Evolutionary conservation across 1,284 basidiomycete species (phyloP), one percentile per base, ranked within the genome.

Genomic region (Cryptococcus sp.): DNA sequence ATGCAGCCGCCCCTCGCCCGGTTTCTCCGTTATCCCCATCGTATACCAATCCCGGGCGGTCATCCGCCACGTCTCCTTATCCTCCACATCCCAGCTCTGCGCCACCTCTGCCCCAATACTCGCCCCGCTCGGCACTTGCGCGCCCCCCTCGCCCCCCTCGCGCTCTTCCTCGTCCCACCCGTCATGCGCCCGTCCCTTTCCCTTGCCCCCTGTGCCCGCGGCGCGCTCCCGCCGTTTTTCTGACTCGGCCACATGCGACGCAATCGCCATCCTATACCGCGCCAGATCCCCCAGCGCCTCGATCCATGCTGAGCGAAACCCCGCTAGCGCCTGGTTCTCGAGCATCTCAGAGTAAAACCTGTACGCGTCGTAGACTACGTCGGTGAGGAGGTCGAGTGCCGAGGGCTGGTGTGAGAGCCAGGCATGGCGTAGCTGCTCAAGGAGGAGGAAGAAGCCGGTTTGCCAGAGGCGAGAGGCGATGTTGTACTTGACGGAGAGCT

Each of bases 271-370:
- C 49, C 90, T 84, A 73, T 96, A 98, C 28, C 94, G 82, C 0
- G 95, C 93, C 36, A 99, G 82, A 76, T 98, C 94, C 23, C 95
- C 95, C 13, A 98, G 85, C 5, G 93, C 91, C 74, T 99, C 94
- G 52, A 98, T 85, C 93, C 95, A 98, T 1, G 86, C 86, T 1
- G 84, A 81, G 56, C 87, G 85, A 79, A 94, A 94, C 9, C 79
- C 76, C 12, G 76, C 77, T 52, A 97, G 83, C 2, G 80, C 82
- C 18, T 84, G 85, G 69, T 94, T 88, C 70, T 98, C 95, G 53
- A 92, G 81, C 7, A 98, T 82, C 45, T 87, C 85, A 0, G 91
- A 88, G 79, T 98, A 98, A 69, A 94, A 95, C 0, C 86, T 86
- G 76, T 98, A 98, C 0, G 94, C 89, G 66, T 91, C 95, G 70